Base-by-base conservation (phyloP, 2,329 filamentous ascomycete species). In the Didymella segeticola region DNA sequence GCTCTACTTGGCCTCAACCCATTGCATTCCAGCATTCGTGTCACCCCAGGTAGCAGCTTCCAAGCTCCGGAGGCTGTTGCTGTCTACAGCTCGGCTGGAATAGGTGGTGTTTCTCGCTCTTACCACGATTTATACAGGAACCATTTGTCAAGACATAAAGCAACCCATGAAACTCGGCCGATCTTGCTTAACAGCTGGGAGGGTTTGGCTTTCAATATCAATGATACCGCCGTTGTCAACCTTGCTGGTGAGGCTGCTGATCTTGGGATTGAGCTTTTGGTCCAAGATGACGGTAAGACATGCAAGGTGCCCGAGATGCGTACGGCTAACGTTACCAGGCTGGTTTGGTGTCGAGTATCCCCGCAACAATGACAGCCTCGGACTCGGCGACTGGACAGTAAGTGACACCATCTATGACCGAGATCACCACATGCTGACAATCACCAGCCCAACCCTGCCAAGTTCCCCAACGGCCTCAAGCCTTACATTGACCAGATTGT, bases 301-400 rank as follows among this genome's bases (percentile, higher is more conserved):
- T 19, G 2, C n/a, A 41, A 19, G 25, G 10, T 5, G n/a, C 7
- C 12, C 15, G n/a, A 8, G 10, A 19, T 2, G 10, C 10, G 5
- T 10, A n/a, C 14, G 7, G 19, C 39, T 43, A 23, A 43, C 6
- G 8, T 7, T 8, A 23, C 3, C 11, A 43, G 86, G 86, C 3
- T 89, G 86, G 86, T 89, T 89, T 41, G 86, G 86, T 12, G 75
- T 78, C n/a, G 75, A 87, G 29, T 82, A 86, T 54, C 85, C 86
- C 1, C 83, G 86, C 0, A 64, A 81, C 19, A 79, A 81, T 27
- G 86, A 88, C 59, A 76, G 77, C 0, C 77, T 82, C 1, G 86
- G 85, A 1, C 77, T 89, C 0, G 86, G 86, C 5, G 86, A 89
- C 72, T 88, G 86, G 86, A 74, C 78, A 0, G 43, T 46, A 8